phyloP scores from a whole-genome alignment of 192 early-diverging fungal species.

The Coemansia sp. region DNA sequence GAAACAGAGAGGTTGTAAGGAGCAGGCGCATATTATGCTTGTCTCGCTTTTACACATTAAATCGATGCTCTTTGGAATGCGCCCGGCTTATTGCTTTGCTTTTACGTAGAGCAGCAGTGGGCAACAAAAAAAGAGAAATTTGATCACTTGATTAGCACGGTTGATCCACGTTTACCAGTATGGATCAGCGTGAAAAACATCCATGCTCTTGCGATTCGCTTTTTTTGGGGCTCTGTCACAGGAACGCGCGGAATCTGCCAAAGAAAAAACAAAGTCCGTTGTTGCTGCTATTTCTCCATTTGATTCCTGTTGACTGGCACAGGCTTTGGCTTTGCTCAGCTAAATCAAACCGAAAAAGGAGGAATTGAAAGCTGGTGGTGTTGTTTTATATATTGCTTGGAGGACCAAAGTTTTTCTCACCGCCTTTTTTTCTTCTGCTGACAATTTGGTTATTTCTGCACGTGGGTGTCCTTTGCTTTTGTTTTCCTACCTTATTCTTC shows the following conservation, averaged over 20 bases:
- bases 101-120: too few species aligned
- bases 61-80: neutral
- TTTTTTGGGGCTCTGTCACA: too few species aligned
- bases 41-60: neutral
- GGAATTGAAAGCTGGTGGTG: neutral
- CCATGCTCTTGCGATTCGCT: too few species aligned
- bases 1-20: neutral
- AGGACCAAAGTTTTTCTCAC: neutral
- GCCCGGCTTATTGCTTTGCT: too few species aligned
- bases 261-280: too few species aligned
- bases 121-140: too few species aligned
- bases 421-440: neutral
- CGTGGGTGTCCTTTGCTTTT: neutral
- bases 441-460: neutral
- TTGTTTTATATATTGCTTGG: neutral
- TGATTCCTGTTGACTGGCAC: too few species aligned
- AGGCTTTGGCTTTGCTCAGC: neutral
- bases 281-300: too few species aligned
- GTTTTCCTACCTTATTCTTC: neutral
- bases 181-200: too few species aligned
- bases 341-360: neutral
- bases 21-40: conserved; percentile 52
- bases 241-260: too few species aligned
- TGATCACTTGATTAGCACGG: too few species aligned
- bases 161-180: too few species aligned